phyloP scores from a whole-genome alignment of 768 basidiomycete genomes.

The Galerina marginata region DNA sequence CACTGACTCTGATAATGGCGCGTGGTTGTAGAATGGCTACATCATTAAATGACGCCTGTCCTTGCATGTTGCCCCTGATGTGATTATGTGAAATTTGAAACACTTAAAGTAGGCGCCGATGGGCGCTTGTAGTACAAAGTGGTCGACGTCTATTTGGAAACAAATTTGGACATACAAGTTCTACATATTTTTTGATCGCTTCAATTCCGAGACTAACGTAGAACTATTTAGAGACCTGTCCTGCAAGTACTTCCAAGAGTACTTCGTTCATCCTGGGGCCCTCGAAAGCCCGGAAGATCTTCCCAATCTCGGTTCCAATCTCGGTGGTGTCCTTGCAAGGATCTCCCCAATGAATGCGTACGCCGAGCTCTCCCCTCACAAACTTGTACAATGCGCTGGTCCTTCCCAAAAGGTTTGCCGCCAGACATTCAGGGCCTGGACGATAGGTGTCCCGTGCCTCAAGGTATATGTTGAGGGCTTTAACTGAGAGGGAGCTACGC shows the following conservation, averaged over 20 bases:
- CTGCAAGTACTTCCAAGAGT: slow-evolving; percentile 3
- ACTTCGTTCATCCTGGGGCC: slow-evolving; percentile 7
- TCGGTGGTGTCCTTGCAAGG: slow-evolving; percentile 7
- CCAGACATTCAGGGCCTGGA: slow-evolving; percentile 5
- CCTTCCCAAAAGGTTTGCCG: slow-evolving; percentile 4
- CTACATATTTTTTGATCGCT: too few species aligned
- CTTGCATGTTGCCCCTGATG: too few species aligned
- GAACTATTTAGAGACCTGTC: not conserved
- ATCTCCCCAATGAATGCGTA: slow-evolving; percentile 9
- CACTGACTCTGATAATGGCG: too few species aligned
- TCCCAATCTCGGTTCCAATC: slow-evolving; percentile 11
- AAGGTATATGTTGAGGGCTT: not conserved
- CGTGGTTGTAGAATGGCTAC: too few species aligned
- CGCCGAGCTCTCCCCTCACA: slow-evolving; percentile 8
- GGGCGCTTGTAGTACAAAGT: too few species aligned
- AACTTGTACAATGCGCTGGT: slow-evolving; percentile 5
- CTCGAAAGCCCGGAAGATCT: slow-evolving; percentile 9
- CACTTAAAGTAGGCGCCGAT: too few species aligned
- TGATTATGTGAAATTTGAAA: too few species aligned
- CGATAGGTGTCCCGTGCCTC: slow-evolving; percentile 2
- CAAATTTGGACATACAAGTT: too few species aligned
- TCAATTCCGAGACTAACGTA: too few species aligned
- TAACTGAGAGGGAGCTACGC: not conserved
- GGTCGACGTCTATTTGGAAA: too few species aligned
- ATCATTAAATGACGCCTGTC: too few species aligned